Evolutionary conservation across 768 basidiomycete genomes (phyloP), one percentile per base, ranked within the genome.

Genomic region (Trichaptum fuscoviolaceum): DNA sequence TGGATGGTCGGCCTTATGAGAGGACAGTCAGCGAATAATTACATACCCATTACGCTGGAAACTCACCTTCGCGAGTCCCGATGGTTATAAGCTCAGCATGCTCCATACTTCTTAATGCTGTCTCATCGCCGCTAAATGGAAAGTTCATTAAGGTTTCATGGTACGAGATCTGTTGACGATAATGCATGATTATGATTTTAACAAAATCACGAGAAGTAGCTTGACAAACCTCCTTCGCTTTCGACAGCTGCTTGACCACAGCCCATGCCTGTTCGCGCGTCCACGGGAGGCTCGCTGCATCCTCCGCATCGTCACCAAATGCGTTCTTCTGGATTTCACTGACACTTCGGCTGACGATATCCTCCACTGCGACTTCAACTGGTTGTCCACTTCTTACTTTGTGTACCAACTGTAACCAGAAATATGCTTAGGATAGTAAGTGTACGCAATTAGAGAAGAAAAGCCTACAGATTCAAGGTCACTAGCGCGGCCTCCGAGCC

Each of bases 111-210:
- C 93, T 84, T 65, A 99, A 73, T 1, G 92, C 82, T 20, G 80
- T 78, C 73, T 96, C 95, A 69, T 95, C 89, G n/a, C 91, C 93
- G 73, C 94, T 95, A 85, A 96, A 97, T 0, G 92, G 93, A 73
- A 89, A 90, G 63, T 93, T 89, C 63, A 91, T 77, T 64, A 99
- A 78, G 4, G 92, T 80, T 24, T 93, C 87, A 65, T 94, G 85
- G 74, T 98, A 98, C 10, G 92, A 82, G 9, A 93, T 77, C 93
- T 95, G n/a, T 15, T 17, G n/a, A 20, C 25, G 35, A 27, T 9
- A 30, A 30, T 18, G 25, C 25, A 63, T 60, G 20, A 1, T 23
- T 62, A 7, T 6, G 23, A 57, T 42, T 26, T 26, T 4, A 18
- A 65, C 71, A 72, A 23, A 73, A 73, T 25, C 74, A 67, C 15